phyloP scores from a whole-genome alignment of 1,139 yeast species.

The Schwanniomyces etchellsii region DNA sequence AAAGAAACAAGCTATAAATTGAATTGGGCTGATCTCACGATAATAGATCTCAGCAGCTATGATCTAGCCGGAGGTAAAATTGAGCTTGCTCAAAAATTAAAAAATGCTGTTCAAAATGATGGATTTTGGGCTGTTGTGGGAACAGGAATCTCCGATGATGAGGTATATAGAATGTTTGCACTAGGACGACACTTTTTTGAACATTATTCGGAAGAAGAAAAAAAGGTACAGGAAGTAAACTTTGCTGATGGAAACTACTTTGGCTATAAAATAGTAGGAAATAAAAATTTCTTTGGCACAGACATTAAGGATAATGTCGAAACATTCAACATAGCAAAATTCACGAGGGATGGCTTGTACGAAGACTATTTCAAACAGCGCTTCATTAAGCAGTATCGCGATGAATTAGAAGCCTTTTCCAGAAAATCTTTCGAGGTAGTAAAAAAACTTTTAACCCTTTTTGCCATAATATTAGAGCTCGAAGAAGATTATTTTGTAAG shows the following conservation, averaged over 20 bases:
- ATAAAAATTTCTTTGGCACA: slow-evolving; percentile 21
- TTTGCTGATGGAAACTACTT: slow-evolving; percentile 26
- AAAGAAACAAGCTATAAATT: slow-evolving; percentile 18
- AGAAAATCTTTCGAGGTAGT: slow-evolving; percentile 19
- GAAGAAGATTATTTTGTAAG: slow-evolving; percentile 26
- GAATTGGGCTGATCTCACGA: slow-evolving; percentile 28
- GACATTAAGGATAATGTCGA: slow-evolving; percentile 25
- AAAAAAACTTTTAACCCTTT: slow-evolving; percentile 19
- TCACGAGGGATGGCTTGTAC: slow-evolving; percentile 18
- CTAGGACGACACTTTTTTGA: slow-evolving; percentile 25
- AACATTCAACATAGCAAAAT: slow-evolving; percentile 28
- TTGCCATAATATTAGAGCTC: slow-evolving; percentile 27
- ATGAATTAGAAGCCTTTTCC: slow-evolving; percentile 17
- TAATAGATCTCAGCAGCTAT: slow-evolving; percentile 21
- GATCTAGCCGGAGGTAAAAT: slow-evolving; percentile 23
- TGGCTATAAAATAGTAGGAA: slow-evolving; percentile 24
- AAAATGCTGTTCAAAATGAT: slow-evolving; percentile 20
- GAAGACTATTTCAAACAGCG: slow-evolving; percentile 18
- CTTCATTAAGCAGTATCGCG: slow-evolving; percentile 16
- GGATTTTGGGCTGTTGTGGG: slow-evolving; percentile 29
- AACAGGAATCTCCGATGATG: slow-evolving; percentile 20
- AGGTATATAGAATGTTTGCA: slow-evolving; percentile 20
- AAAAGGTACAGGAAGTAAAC: slow-evolving; percentile 19
- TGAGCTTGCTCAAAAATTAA: slow-evolving; percentile 19
- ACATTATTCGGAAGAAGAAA: slow-evolving; percentile 21